Conservation (phyloP, 306 rosid species). For the apple (Malus domestica) region ASM211411v1 NC_041795.1:2326001-2326500, state of each 20-base stretch:
- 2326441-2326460: not conserved
- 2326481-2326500: conserved; percentile 10
- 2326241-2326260: not conserved
- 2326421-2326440: not conserved
- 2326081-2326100: conserved; percentile 8
- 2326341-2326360: too few species aligned
- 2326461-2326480: not conserved
- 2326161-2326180: conserved; percentile 6
- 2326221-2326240: not conserved
- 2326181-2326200: conserved; percentile 13
- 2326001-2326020: conserved; percentile 2
- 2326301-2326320: too few species aligned
- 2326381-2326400: too few species aligned
- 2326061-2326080: conserved; percentile 9
- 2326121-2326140: conserved; percentile 22
- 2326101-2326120: conserved; percentile 52
- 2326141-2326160: not conserved
- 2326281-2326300: too few species aligned
- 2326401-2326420: not conserved
- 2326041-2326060: conserved; percentile 32
- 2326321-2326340: too few species aligned
- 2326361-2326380: too few species aligned
- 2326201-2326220: not conserved
- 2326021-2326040: not conserved
- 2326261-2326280: not conserved